These are phyloP conservation scores for Epichloe elymi DNA, from an alignment of 2,329 filamentous ascomycete genomes.

Conservation along the genomic window DNA sequence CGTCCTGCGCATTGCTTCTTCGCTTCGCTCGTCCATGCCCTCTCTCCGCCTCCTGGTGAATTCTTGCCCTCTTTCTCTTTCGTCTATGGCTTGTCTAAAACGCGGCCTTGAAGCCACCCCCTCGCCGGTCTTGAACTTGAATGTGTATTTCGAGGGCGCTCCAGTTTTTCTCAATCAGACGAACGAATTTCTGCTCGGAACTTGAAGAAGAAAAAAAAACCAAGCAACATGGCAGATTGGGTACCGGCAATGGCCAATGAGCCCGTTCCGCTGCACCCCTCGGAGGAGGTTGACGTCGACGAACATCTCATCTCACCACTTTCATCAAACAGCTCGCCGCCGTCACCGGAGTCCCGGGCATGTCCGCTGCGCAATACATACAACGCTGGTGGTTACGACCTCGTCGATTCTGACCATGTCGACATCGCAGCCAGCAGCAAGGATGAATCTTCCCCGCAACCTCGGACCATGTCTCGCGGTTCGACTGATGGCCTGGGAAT, in stretches of 20 bases:
- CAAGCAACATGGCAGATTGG: background rate
- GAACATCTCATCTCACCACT: background rate
- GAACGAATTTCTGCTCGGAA: background rate
- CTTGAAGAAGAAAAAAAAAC: too few relatives aligned
- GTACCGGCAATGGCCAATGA: background rate
- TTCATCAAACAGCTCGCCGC: background rate
- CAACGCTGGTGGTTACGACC: background rate
- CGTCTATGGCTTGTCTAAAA: too few relatives aligned
- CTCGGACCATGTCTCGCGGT: background rate
- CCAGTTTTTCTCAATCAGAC: background rate
- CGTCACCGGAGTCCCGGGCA: background rate
- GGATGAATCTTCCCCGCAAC: background rate
- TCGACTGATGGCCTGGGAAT: background rate
- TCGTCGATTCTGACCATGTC: background rate
- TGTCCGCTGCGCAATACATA: too few relatives aligned
- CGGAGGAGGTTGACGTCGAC: background rate
- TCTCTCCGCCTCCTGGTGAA: too few relatives aligned
- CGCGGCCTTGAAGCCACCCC: too few relatives aligned
- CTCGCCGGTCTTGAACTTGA: too few relatives aligned
- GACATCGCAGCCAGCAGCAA: background rate
- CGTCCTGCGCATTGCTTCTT: too few relatives aligned
- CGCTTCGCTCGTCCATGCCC: too few relatives aligned
- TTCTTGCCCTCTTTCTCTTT: too few relatives aligned
- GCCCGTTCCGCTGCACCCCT: background rate
- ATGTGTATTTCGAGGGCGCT: background rate